Conservation (phyloP, 805 yeast genomes). For the Nakazawaea sp. region DNA sequence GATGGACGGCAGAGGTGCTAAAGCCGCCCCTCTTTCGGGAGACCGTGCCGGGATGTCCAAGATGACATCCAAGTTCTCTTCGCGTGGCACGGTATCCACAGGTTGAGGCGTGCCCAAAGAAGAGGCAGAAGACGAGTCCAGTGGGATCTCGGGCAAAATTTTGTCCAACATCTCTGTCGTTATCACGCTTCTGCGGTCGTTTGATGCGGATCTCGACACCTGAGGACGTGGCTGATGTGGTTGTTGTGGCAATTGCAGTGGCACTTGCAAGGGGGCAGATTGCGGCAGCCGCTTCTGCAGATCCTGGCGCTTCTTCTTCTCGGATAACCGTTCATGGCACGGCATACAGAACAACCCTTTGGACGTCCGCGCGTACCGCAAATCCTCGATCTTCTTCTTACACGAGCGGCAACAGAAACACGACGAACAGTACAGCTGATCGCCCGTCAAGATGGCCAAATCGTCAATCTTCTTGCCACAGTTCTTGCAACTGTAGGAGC, state of each 20-base stretch:
- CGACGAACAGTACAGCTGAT: slow-evolving; percentile 86
- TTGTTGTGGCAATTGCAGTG: too few relatives aligned
- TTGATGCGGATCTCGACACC: slow-evolving; percentile 16
- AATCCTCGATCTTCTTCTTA: slow-evolving; percentile 76
- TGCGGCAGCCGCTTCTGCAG: slow-evolving; percentile 24
- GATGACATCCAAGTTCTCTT: slow-evolving; percentile 16
- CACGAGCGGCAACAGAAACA: slow-evolving; percentile 91
- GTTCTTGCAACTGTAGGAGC: slow-evolving; percentile 84
- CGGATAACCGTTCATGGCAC: slow-evolving; percentile 81
- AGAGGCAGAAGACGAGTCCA: slow-evolving; percentile 1
- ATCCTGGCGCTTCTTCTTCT: slow-evolving; percentile 64
- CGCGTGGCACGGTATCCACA: background rate
- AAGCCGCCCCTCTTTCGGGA: slow-evolving; percentile 14
- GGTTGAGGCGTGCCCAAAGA: background rate
- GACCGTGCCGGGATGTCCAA: slow-evolving; percentile 24
- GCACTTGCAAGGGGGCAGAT: too few relatives aligned
- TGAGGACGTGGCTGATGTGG: slow-evolving; percentile 12
- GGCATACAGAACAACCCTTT: slow-evolving; percentile 90
- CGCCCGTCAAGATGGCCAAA: slow-evolving; percentile 89
- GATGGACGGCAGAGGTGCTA: slow-evolving; percentile 1
- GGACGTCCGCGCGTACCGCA: slow-evolving; percentile 86
- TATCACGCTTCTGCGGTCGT: background rate
- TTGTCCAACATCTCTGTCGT: slow-evolving; percentile 7
- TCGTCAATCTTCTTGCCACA: slow-evolving; percentile 88
- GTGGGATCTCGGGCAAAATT: slow-evolving; percentile 9